Conservation (phyloP, 176 grass and related monocot species). For the Zoysia japonica region DNA sequence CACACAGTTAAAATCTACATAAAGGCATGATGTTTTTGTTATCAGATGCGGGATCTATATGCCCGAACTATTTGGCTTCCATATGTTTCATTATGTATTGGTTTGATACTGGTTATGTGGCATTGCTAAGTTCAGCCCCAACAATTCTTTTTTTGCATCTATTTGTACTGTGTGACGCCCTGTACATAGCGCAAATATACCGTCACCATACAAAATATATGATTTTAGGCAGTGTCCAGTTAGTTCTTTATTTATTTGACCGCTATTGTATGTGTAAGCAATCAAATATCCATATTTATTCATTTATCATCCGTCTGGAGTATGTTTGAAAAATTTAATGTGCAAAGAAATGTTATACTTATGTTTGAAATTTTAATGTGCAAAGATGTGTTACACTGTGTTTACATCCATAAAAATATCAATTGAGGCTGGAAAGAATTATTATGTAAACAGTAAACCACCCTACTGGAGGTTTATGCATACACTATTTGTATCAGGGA, state of each 20-base stretch:
- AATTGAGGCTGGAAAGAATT: background rate
- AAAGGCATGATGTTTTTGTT: no score
- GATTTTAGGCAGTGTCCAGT: background rate
- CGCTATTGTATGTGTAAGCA: background rate
- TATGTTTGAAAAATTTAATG: background rate
- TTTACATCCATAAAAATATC: background rate
- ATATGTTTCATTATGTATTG: background rate
- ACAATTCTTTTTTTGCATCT: background rate
- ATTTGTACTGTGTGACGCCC: background rate
- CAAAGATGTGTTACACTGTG: no score
- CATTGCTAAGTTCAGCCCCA: background rate
- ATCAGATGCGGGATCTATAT: background rate
- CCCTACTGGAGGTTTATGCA: background rate
- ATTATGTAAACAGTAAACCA: background rate
- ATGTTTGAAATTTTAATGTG: no score
- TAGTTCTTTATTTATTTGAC: background rate
- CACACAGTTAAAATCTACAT: no score
- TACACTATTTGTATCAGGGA: background rate
- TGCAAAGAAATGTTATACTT: background rate
- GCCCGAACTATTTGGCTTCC: background rate
- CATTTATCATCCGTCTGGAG: background rate
- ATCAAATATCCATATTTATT: background rate
- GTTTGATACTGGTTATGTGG: background rate
- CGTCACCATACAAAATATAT: background rate
- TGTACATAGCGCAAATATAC: background rate